phyloP scores from a whole-genome alignment of 257 asterid species.

The Penstemon davidsonii region DNA sequence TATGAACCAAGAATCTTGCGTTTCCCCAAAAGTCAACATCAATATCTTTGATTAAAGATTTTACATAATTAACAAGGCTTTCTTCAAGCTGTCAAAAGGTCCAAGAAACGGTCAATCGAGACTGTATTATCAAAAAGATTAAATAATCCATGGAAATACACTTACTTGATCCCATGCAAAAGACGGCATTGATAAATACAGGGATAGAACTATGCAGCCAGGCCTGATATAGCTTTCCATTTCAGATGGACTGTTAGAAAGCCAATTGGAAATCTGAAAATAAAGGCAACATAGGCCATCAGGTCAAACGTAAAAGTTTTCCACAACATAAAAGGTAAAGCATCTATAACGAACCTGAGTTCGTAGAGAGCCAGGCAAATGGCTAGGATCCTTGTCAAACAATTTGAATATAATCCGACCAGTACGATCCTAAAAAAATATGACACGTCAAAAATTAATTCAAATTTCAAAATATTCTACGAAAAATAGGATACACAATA shows the following conservation, averaged over 20 bases:
- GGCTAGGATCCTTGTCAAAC: constrained; percentile 95
- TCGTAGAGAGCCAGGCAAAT: constrained; percentile 75
- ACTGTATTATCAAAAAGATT: background rate
- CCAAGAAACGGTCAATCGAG: background rate
- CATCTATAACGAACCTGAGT: constrained; percentile 52
- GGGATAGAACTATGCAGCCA: constrained; percentile 76
- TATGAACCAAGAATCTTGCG: constrained; percentile 66
- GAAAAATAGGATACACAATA: constrained; percentile 1
- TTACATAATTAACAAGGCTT: constrained; percentile 55
- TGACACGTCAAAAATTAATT: constrained; percentile 12
- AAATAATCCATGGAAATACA: constrained; percentile 22
- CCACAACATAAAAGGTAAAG: constrained; percentile 8
- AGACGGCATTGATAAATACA: constrained; percentile 77
- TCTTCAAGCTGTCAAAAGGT: constrained; percentile 60
- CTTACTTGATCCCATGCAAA: constrained; percentile 82
- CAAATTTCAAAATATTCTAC: background rate
- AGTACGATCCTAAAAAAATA: constrained; percentile 67
- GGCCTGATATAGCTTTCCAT: constrained; percentile 97
- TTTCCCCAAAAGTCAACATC: constrained; percentile 71
- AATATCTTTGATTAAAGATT: constrained; percentile 47
- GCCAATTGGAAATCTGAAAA: constrained; percentile 81
- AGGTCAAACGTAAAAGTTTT: constrained; percentile 1
- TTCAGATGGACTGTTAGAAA: constrained; percentile 81
- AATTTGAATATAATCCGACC: constrained; percentile 84
- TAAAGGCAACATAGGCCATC: background rate